A percentile compares a stretch with the other conserved stretches of the same genome.
Conservation (phyloP, 345 rosid species). For the Eucalyptus cloeziana region DNA sequence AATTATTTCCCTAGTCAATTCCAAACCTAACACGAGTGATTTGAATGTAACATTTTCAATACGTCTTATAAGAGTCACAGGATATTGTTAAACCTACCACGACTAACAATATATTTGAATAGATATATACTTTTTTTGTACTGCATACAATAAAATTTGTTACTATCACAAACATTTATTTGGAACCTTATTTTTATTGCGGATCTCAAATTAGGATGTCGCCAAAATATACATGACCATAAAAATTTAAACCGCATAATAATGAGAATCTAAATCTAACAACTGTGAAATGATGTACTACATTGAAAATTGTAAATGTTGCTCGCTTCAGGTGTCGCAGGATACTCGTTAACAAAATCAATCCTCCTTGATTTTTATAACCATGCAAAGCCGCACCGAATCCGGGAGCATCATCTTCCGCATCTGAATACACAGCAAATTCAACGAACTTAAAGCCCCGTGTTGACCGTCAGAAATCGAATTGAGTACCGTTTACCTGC, state of each 20-base stretch:
- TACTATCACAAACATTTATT: not conserved
- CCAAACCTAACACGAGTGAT: not conserved
- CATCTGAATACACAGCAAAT: not conserved
- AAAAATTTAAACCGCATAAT: not conserved
- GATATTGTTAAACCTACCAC: not conserved
- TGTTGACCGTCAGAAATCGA: not conserved
- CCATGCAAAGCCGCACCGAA: not conserved
- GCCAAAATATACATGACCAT: not conserved
- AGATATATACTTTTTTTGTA: not conserved
- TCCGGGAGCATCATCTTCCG: not conserved
- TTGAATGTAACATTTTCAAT: not conserved
- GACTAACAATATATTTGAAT: not conserved
- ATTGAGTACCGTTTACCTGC: not conserved
- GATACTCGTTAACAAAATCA: not conserved
- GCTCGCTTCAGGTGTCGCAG: fast-evolving
- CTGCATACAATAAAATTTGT: fast-evolving
- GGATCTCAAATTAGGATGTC: not conserved
- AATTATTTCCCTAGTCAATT: not conserved
- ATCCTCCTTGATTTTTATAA: not conserved
- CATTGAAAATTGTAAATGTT: not conserved
- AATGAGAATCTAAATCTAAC: not conserved
- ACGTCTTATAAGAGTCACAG: fast-evolving
- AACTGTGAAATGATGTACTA: not conserved
- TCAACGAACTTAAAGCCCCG: not conserved
- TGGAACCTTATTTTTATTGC: not conserved